Base-by-base conservation (phyloP, 75 land plant genomes). In the Sequoiadendron giganteum region DNA sequence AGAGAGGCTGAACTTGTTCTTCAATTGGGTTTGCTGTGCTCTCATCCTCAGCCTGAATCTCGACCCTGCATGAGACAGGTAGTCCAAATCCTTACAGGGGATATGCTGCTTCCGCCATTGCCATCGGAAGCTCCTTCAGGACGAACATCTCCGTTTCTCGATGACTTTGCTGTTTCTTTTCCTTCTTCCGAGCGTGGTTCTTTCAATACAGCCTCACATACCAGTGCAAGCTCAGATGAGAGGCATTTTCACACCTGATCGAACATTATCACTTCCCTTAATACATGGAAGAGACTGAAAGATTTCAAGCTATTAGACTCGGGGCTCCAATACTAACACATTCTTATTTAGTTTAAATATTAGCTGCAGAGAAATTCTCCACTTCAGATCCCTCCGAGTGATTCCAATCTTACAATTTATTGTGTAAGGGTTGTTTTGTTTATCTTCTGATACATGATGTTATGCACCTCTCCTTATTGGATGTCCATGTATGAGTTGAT, bases 11-110 rank as follows among this genome's bases (percentile, higher is more conserved):
- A 45, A 34, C 38, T 90, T n/a, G 80, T 93, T 15, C 65, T 93
- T 78, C 86, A 83, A 58, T 55, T 93, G 36, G 94, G 94, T 36
- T 45, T 93, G 68, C 70, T 93, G 58, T 93, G 94, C 56, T 90
- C 93, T 25, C 86, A 86, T n/a, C 78, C 88, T 21, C 49, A 39
- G 18, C 88, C 91, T 13, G 81, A 40, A 30, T 42, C 61, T 36
- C 70, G 94, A 56, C 94, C 94, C 32, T 86, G 52, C 83, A 93
- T 88, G 91, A 86, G 87, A 87, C 89, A 88, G 49, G 87, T 90
- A 25, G 70, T 91, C 45, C 93, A 91, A 58, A 88, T 89, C 42
- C 81, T 93, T 43, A 75, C 91, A 10, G 89, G 89, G 2, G 89
- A 87, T 19, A 79, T 84, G 14, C 13, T 40, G 3, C 36, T 91